phyloP scores from a whole-genome alignment of 1,284 basidiomycete genomes.

The Prillingera fragicola region DNA sequence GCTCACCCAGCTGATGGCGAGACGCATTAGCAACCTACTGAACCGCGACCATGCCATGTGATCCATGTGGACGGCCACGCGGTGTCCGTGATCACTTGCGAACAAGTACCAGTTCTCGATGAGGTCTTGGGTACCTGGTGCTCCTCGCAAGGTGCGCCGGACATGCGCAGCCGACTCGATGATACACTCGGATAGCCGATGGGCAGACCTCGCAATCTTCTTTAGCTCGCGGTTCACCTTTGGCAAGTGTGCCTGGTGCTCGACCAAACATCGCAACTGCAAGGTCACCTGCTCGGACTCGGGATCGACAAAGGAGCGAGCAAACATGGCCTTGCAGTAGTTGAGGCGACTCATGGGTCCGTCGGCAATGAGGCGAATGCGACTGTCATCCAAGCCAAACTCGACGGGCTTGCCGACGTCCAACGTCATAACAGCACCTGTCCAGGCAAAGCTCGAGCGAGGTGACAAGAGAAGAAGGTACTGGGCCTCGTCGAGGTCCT shows the following conservation, averaged over 20 bases:
- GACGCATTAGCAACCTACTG: conserved; percentile 72
- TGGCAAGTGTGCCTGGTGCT: conserved; percentile 88
- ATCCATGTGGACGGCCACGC: conserved; percentile 83
- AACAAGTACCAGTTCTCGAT: conserved; percentile 95
- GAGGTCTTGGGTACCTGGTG: conserved; percentile 71
- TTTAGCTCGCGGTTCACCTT: conserved; percentile 81
- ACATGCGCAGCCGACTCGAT: conserved; percentile 84
- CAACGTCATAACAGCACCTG: conserved; percentile 70
- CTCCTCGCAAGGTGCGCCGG: conserved; percentile 58
- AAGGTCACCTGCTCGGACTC: conserved; percentile 42
- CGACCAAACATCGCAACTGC: conserved; percentile 54
- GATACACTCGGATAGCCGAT: conserved; percentile 85
- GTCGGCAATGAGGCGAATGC: conserved; percentile 79
- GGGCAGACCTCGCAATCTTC: conserved; percentile 83
- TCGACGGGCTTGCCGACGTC: conserved; percentile 59
- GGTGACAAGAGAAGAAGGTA: conserved; percentile 89
- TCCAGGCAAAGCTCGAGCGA: conserved; percentile 85
- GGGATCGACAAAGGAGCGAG: conserved; percentile 56
- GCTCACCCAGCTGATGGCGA: conserved; percentile 93
- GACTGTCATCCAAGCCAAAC: conserved; percentile 72
- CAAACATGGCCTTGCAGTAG: conserved; percentile 72
- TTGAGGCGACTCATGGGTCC: conserved; percentile 72
- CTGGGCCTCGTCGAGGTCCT: conserved; percentile 47
- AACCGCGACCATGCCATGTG: conserved; percentile 65
- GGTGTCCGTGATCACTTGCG: conserved; percentile 83